Percentiles rank a stretch among this genome's conserved stretches.
Evolutionary conservation across 352 stramenopile genomes (phyloP).

Genomic region (Elongisporangium senticosum): DNA sequence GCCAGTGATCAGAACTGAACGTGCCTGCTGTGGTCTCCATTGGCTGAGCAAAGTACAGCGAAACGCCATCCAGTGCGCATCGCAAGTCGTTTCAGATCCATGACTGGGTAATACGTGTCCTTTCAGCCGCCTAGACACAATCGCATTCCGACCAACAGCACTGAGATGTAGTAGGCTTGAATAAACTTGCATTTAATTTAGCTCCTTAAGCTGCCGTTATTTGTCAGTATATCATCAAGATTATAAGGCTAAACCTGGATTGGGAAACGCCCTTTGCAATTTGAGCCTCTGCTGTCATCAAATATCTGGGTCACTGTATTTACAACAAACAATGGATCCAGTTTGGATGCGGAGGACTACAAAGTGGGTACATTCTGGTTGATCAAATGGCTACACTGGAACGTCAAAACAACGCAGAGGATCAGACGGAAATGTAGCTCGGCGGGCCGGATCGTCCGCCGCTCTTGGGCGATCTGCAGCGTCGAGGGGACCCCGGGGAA

Average conservation of each 20-base stretch:
- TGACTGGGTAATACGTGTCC: not conserved
- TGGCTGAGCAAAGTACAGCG: not conserved
- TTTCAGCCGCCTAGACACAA: not conserved
- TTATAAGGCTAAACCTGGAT: too few relatives aligned
- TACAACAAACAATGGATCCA: too few relatives aligned
- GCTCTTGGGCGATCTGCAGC: not conserved
- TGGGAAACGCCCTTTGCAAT: too few relatives aligned
- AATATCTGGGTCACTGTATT: too few relatives aligned
- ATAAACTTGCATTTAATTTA: too few relatives aligned
- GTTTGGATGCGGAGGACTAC: too few relatives aligned
- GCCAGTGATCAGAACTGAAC: not conserved
- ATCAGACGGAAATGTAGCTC: not conserved
- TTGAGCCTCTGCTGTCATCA: too few relatives aligned
- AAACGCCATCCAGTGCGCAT: not conserved
- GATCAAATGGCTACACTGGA: not conserved
- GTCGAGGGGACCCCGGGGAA: not conserved
- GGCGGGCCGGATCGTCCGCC: not conserved
- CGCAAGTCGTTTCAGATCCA: not conserved
- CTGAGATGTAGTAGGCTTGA: too few relatives aligned
- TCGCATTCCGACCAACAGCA: not conserved
- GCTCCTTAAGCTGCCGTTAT: too few relatives aligned
- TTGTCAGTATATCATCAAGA: too few relatives aligned
- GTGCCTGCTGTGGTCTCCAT: not conserved
- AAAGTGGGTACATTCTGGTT: too few relatives aligned
- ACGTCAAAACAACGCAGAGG: not conserved